Percentiles rank a stretch among this genome's conserved stretches.
These are phyloP conservation scores for Trypanosoma conorhini DNA, from an alignment of 208 protist species.

Conservation along the genomic window DNA sequence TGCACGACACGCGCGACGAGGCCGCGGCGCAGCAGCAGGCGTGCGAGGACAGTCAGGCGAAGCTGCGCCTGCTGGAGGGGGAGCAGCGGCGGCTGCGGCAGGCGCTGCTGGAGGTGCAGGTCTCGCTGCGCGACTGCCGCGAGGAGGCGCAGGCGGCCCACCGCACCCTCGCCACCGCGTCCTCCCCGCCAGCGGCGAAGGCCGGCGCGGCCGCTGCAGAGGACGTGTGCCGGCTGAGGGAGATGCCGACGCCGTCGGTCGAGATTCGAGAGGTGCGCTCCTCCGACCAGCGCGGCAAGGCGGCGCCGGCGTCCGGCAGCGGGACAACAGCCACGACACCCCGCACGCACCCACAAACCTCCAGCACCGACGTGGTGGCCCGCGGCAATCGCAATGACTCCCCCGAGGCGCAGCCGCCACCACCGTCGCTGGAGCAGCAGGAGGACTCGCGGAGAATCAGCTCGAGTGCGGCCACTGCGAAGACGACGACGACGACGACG, in stretches of 20 bases:
- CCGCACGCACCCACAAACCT: constrained; percentile 2
- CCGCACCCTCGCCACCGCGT: not conserved
- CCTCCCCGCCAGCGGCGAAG: too few relatives aligned
- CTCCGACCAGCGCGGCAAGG: not conserved
- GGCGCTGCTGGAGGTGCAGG: not conserved
- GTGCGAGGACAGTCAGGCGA: not conserved
- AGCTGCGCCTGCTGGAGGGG: constrained; percentile 6
- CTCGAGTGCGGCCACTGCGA: not conserved
- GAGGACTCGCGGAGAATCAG: not conserved
- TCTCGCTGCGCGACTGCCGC: not conserved
- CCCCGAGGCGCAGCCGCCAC: not conserved
- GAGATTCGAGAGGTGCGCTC: not conserved
- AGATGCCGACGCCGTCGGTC: not conserved
- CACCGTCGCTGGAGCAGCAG: not conserved
- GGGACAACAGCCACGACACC: not conserved
- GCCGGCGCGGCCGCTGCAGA: not conserved
- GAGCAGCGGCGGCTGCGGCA: not conserved
- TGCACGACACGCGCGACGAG: constrained; percentile 2
- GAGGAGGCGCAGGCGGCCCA: not conserved
- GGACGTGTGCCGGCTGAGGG: not conserved
- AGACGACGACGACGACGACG: not conserved
- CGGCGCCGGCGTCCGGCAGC: not conserved
- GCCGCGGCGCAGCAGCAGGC: constrained; percentile 3
- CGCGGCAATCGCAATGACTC: not conserved
- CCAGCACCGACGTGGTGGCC: constrained; percentile 8